phyloP scores from a whole-genome alignment of 305 asterid species.

The Solanum hybrid region DNA sequence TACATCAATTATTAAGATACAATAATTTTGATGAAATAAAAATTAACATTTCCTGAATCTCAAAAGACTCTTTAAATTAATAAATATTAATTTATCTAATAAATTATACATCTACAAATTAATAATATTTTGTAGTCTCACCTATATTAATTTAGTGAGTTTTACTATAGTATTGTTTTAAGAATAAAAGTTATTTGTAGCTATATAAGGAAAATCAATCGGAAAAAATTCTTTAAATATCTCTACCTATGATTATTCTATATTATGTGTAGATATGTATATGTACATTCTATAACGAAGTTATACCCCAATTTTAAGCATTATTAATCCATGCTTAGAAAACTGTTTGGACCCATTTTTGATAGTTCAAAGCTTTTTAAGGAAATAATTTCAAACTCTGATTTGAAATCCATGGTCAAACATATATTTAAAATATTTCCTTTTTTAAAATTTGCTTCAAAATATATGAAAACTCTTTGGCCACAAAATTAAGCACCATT shows the following conservation, averaged over 20 bases:
- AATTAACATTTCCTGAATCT: too few relatives aligned
- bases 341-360: too few relatives aligned
- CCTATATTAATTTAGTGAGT: background rate
- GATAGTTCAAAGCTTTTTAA: background rate
- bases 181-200: background rate
- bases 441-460: background rate
- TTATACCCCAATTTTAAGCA: background rate
- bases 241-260: background rate
- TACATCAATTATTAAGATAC: background rate
- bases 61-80: too few relatives aligned
- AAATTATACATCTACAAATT: too few relatives aligned
- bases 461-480: background rate
- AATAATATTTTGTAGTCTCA: too few relatives aligned
- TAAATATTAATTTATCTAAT: too few relatives aligned
- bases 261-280: background rate
- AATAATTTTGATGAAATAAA: too few relatives aligned
- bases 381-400: background rate
- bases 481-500: background rate
- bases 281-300: background rate
- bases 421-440: background rate
- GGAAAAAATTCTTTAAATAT: too few relatives aligned
- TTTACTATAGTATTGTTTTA: too few relatives aligned
- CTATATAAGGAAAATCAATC: background rate
- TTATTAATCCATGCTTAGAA: background rate
- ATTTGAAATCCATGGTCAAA: background rate